Evolutionary conservation across 139 green algal genomes (phyloP).

Genomic region (Tetraselmis chui): DNA sequence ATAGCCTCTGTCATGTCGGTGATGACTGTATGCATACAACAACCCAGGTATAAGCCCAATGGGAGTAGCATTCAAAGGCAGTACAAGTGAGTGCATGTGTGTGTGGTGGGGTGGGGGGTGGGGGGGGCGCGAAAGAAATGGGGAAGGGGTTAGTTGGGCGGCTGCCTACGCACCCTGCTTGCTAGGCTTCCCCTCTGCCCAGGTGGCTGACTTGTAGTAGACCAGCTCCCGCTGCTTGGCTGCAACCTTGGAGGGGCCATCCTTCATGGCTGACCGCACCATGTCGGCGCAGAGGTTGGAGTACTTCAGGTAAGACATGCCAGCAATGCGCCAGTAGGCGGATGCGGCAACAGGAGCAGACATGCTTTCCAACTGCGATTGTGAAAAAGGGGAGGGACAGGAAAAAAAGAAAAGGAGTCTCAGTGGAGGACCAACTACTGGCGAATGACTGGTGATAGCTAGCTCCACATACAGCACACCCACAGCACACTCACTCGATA

Average conservation of each 20-base stretch:
- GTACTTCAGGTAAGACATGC: constrained; percentile 78
- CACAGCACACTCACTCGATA: too few relatives aligned
- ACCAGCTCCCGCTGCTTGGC: constrained; percentile 51
- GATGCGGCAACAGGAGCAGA: constrained; percentile 44
- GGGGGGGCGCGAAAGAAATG: too few relatives aligned
- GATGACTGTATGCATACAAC: background rate
- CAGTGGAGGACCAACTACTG: too few relatives aligned
- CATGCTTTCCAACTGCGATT: too few relatives aligned
- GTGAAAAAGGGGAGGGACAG: too few relatives aligned
- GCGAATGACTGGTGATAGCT: too few relatives aligned
- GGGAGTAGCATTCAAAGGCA: too few relatives aligned
- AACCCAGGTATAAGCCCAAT: background rate
- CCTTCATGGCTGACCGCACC: constrained; percentile 64
- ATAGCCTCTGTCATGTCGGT: background rate
- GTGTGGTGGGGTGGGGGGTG: background rate
- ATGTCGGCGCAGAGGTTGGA: constrained; percentile 60
- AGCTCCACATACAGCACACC: too few relatives aligned
- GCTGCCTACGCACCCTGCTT: constrained; percentile 19
- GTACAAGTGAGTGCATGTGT: too few relatives aligned
- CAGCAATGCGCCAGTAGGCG: constrained; percentile 61
- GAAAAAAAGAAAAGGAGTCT: too few relatives aligned
- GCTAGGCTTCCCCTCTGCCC: constrained; percentile 52
- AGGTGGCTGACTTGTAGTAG: constrained; percentile 53
- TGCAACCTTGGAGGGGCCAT: constrained; percentile 43
- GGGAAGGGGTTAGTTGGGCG: too few relatives aligned